Base-by-base conservation (phyloP, 768 basidiomycete species). In the Sarcomyxa edulis region DNA sequence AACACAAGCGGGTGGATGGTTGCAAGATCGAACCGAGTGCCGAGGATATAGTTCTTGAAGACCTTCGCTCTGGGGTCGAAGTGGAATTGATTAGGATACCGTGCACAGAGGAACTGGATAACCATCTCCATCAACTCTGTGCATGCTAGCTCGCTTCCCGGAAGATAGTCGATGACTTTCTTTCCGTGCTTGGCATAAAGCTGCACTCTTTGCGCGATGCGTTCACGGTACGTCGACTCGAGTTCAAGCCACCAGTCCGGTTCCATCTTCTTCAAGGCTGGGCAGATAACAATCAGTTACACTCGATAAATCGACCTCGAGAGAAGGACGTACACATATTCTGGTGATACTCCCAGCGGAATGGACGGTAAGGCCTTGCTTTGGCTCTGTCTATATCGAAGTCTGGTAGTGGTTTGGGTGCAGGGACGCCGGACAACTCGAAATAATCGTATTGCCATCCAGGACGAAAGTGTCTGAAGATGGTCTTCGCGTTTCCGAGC, bases 201-300 rank as follows among this genome's bases (percentile, higher is more conserved):
- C 19, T 52, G 44, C 42, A 61, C 63, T 24, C 74, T 60, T 29
- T 75, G 66, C 2, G 52, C 45, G 23, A 76, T 60, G 23, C 70
- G 62, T 32, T 61, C 55, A 0, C 55, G 53, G 48, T 76, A 76
- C 0, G 72, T 71, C 5, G 69, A 71, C 44, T 76, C 73, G 11
- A 77, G 61, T 40, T 77, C 75, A n/a, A 77, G 53, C 72, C 72
- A 76, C 54, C 65, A 74, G 44, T 76, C 71, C 4, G 69, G 66
- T 34, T 76, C 74, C 46, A 76, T 57, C 30, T 55, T 61, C 53
- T 64, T 65, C 18, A 76, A 47, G 21, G 72, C 75, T 71, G 24
- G 5, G 32, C 34, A 9, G 15, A 12, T n/a, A 19, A 8, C 26
- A 42, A 27, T 7, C 7, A 27, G 32, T 26, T 12, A 37, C 33